phyloP scores from a whole-genome alignment of 306 rosid species.

The Prinsepia uniflora region DNA sequence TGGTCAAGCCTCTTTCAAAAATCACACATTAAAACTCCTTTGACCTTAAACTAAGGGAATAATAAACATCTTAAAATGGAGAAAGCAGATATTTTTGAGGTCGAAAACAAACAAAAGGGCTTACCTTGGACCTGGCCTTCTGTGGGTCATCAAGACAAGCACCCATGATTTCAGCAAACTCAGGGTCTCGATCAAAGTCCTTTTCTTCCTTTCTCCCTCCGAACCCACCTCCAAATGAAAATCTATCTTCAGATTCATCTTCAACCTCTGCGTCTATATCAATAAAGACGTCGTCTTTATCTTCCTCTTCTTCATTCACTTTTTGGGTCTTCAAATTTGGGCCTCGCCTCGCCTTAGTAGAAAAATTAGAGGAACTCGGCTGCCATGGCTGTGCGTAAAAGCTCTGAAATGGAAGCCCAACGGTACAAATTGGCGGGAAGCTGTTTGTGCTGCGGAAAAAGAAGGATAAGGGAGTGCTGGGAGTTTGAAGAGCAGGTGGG shows the following conservation, averaged over 20 bases:
- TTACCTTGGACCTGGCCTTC: conserved; percentile 71
- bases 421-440: conserved; percentile 23
- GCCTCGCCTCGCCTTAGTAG: conserved; percentile 23
- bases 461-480: conserved; percentile 21
- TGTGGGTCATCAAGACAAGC: conserved; percentile 64
- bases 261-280: conserved; percentile 18
- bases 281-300: conserved; percentile 13
- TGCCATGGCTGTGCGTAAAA: background rate
- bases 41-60: conserved; percentile 5
- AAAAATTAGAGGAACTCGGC: conserved; percentile 14
- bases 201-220: conserved; percentile 43
- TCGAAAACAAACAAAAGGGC: background rate
- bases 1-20: conserved; percentile 9
- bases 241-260: conserved; percentile 31
- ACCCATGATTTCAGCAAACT: conserved; percentile 74
- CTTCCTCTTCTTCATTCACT: conserved; percentile 29
- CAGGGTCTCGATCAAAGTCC: conserved; percentile 77
- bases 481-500: conserved; percentile 30
- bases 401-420: conserved; percentile 8
- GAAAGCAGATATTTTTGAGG: background rate
- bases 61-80: background rate
- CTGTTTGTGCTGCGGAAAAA: conserved; percentile 22
- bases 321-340: conserved; percentile 28
- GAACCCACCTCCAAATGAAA: conserved; percentile 36
- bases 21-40: background rate